Base-by-base conservation (phyloP, 768 basidiomycete genomes). In the Leccinum longicurvipes region DNA sequence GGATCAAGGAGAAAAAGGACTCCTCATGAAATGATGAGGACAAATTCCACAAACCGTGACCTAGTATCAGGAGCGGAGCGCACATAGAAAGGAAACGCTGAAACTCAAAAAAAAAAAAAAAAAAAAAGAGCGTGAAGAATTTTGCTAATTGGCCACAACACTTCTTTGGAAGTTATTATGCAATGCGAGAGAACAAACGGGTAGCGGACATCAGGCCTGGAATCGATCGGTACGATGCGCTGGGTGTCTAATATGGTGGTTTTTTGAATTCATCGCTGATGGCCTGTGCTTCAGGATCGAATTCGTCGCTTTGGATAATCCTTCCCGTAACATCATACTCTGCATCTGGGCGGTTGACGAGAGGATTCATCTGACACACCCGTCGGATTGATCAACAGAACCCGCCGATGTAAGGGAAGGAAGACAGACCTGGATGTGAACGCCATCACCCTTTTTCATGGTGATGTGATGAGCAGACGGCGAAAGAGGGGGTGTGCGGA, bases 221-320 rank as follows among this genome's bases (percentile, higher is more conserved):
- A 8, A 39, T 29, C 6, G 19, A 15, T 27, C 15, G 3, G 36
- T 19, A 23, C 10, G 23, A 28, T 47, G 56, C 6, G 10, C 28
- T 9, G 32, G 9, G 24, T 48, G 31, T 39, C 56, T 69, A 76
- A 50, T 77, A 77, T 11, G 75, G 73, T 3, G 82, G 82, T 19
- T 74, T 79, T 67, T 87, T 87, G 77, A 86, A 85, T 58, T 88
- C 86, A 53, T 78, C 74, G 63, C 71, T 79, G 63, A 82, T 82
- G 50, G 69, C 73, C 54, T 84, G 83, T 17, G 82, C 76, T 68
- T 88, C 86, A 9, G 80, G 75, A 65, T 88, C 86, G 57, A 76
- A 81, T 21, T 67, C 68, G 49, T 79, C 78, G 19, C 64, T 60
- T 57, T 75, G 77, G 31, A 76, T 63, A n/a, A 78, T 57, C 31